Base-by-base conservation (phyloP, 225 moss, liverwort and hornwort species). In the Anthoceros angustus region DNA sequence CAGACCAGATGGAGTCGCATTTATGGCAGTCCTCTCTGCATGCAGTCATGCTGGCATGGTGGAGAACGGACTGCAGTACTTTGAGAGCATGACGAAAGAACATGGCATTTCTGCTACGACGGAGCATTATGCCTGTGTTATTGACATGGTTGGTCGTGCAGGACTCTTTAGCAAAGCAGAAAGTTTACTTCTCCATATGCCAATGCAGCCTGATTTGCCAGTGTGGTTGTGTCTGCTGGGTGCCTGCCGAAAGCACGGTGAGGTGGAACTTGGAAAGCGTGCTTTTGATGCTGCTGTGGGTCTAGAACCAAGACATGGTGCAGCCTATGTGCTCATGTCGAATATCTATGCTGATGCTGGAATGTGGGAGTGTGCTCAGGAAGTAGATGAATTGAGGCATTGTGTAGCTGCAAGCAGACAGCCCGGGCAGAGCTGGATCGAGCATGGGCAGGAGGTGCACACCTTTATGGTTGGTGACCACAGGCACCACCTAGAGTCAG, bases 331-430 rank as follows among this genome's bases (percentile, higher is more conserved):
- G 14, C 23, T 55, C n/a, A 55, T 55, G 55, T 55, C 55, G 4
- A 55, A 55, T 55, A 55, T 55, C 14, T 55, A 55, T 20, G 55
- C 55, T 55, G 55, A 55, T 55, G 55, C 55, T 55, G 55, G 55
- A 18, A 7, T 15, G n/a, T 55, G 55, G 55, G n/a, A 55, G n/a
- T 55, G 7, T 7, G 12, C 18, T 6, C 18, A 55, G n/a, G 7
- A 55, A 23, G 55, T 55, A 18, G 23, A 55, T 18, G 55, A 55
- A 55, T 23, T 55, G 18, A 23, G 55, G 7, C 10, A 55, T 18
- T 6, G 23, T 18, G n/a, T 7, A 20, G 8, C n/a, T 55, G 7
- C 16, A 15, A 7, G 8, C n/a, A 55, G 14, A 15, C 18, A 55
- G 55, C 55, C 55, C 23, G 55, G 55, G 8, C 55, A 55, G 23